Base-by-base conservation (phyloP, 495 filamentous ascomycete genomes). In the Cairneyella variabilis region DNA sequence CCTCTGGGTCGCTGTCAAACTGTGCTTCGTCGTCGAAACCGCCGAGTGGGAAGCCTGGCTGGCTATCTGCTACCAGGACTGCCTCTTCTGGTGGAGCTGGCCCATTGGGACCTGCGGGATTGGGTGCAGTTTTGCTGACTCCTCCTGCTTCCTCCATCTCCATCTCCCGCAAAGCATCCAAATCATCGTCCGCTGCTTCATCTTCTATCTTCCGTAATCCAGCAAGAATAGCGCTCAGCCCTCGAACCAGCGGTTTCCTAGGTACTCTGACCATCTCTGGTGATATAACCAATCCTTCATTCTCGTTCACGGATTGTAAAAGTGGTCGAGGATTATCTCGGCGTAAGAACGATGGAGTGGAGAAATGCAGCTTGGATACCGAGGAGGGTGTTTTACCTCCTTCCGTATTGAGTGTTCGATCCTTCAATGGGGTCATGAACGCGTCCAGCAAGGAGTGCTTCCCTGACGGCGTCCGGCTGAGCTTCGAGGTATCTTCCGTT, bases 121-220 rank as follows among this genome's bases (percentile, higher is more conserved):
- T 2, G 56, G 32, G 14, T 48, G 45, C 2, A 64, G 53, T 27
- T 59, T 56, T 11, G 48, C 44, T 20, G 50, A 23, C 61, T 59
- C 14, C 52, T 30, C 18, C 40, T 21, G 46, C 11, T 6, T 39
- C 40, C 26, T 53, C 53, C 48, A 36, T 59, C 66, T 95, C 91
- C 61, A 95, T 78, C 66, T 96, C 91, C 12, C 77, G 74, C 58
- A 96, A 66, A n/a, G 86, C 77, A 23, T 96, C 90, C 64, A 90
- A 71, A 21, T 96, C 91, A 11, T 95, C 90, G 20, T 87, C 83
- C 28, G 84, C 64, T 14, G 74, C 75, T 23, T 95, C 87, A 25
- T 93, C 85, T 60, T 95, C 88, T 67, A 92, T 77, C 58, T 83
- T 84, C 16, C 89, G 76, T 58, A 98, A 68, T 12, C 82, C 80